phyloP scores from a whole-genome alignment of 2,329 filamentous ascomycete species.

The Colletotrichum sp. region DNA sequence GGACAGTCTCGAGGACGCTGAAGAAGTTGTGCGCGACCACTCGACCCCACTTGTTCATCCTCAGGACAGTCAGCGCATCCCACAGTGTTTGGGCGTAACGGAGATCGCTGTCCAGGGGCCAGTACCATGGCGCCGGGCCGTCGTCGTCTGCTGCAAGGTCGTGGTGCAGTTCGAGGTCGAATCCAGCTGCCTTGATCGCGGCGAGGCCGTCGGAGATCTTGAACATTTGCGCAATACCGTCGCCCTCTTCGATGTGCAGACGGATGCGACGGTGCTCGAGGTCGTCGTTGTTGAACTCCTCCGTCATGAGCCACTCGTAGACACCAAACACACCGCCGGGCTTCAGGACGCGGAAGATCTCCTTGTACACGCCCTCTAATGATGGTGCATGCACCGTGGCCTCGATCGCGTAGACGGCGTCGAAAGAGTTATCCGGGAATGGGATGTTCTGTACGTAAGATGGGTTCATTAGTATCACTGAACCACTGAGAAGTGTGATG shows the following conservation, averaged over 20 bases:
- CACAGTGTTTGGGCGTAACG: conserved; percentile 78
- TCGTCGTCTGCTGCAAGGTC: conserved; percentile 69
- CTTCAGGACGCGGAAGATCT: conserved; percentile 91
- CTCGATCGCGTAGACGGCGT: conserved; percentile 93
- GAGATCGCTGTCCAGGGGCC: conserved; percentile 84
- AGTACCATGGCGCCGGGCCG: conserved; percentile 89
- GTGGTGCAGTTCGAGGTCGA: conserved; percentile 50
- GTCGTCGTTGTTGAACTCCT: conserved; percentile 88
- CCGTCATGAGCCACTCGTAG: conserved; percentile 98
- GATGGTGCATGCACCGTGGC: conserved; percentile 90
- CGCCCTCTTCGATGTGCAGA: conserved; percentile 87
- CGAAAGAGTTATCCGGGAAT: conserved; percentile 86
- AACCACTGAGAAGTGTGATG: background rate
- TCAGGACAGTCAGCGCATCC: conserved; percentile 82
- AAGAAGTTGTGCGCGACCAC: conserved; percentile 77
- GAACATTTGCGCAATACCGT: conserved; percentile 96
- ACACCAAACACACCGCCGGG: conserved; percentile 91
- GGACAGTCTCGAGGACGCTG: conserved; percentile 75
- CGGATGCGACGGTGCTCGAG: conserved; percentile 83
- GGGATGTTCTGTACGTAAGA: conserved; percentile 73
- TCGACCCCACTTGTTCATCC: conserved; percentile 88
- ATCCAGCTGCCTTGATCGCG: conserved; percentile 85
- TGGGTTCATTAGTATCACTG: no score
- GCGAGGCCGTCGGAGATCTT: conserved; percentile 76
- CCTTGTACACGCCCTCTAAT: conserved; percentile 84